A percentile compares a stretch with the other conserved stretches of the same genome.
Conservation (phyloP, 164 flowering plant genomes). For the Platanus orientalis region DNA sequence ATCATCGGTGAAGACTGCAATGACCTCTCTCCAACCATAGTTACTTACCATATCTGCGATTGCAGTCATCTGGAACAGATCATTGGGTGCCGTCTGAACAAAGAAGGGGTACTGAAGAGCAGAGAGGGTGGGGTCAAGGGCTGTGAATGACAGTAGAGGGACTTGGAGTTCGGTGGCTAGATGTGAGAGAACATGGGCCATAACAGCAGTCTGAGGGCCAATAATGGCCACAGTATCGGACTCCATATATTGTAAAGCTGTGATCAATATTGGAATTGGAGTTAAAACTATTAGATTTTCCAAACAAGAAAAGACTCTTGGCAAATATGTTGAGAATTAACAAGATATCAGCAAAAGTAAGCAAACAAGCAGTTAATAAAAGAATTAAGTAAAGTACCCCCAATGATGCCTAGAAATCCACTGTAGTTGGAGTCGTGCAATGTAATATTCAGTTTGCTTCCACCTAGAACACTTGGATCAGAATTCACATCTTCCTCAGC, state of each 20-base stretch:
- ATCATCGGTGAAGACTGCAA: constrained; percentile 20
- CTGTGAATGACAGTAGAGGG: constrained; percentile 22
- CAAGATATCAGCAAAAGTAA: neutral
- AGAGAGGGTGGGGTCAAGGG: constrained; percentile 21
- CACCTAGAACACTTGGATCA: constrained; percentile 51
- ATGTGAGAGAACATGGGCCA: constrained; percentile 25
- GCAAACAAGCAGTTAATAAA: neutral
- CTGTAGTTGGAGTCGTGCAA: constrained; percentile 56
- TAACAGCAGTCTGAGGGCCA: constrained; percentile 22
- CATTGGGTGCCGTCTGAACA: constrained; percentile 19
- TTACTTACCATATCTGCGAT: constrained; percentile 16
- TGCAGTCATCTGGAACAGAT: constrained; percentile 21
- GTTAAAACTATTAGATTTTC: neutral
- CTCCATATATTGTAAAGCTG: constrained; percentile 36
- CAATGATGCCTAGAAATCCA: constrained; percentile 55
- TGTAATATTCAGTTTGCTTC: constrained; percentile 38
- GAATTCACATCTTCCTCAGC: constrained; percentile 69
- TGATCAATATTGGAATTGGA: constrained; percentile 7
- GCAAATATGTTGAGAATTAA: neutral
- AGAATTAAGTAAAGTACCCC: constrained; percentile 36
- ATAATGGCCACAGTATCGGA: constrained; percentile 23
- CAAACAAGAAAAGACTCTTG: neutral
- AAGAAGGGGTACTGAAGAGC: constrained; percentile 27
- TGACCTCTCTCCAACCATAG: constrained; percentile 22
- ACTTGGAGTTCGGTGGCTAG: constrained; percentile 25